A percentile compares a stretch with the other conserved stretches of the same genome.
phyloP scores from a whole-genome alignment of 1,284 basidiomycete species.

The Cryptococcus hybrid region DNA sequence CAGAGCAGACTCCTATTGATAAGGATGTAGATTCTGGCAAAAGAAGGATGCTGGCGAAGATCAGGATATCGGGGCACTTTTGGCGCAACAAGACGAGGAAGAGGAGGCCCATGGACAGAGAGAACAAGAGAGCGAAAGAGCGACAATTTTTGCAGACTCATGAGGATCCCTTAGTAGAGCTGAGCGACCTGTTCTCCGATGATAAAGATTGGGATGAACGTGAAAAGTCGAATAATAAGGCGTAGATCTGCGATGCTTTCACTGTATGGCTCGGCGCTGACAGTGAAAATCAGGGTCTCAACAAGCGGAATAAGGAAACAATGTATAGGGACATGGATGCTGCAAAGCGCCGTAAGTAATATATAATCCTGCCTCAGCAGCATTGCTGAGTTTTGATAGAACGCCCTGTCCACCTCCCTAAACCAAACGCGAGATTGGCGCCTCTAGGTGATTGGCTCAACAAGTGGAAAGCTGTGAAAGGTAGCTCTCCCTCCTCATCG shows the following conservation, averaged over 20 bases:
- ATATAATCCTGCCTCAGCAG: too few relatives aligned
- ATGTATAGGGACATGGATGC: constrained; percentile 32
- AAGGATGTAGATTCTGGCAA: constrained; percentile 1
- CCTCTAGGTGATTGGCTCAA: not conserved
- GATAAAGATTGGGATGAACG: constrained; percentile 10
- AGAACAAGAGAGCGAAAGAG: not conserved
- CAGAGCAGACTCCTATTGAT: not conserved
- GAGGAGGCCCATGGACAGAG: constrained; percentile 1
- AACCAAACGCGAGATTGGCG: constrained; percentile 9
- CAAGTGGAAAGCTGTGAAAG: too few relatives aligned
- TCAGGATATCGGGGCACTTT: not conserved
- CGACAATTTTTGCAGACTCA: too few relatives aligned
- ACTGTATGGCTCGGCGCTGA: not conserved
- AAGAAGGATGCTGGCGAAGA: not conserved
- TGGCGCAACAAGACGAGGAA: not conserved
- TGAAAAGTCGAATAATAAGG: constrained; percentile 3
- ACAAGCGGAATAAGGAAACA: constrained; percentile 25
- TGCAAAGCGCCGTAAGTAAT: constrained; percentile 20
- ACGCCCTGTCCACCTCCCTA: constrained; percentile 11
- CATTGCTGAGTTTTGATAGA: constrained; percentile 13
- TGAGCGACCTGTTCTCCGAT: constrained; percentile 8
- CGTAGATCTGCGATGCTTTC: not conserved
- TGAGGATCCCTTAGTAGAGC: too few relatives aligned
- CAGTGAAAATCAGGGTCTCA: constrained; percentile 19
- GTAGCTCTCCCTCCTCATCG: too few relatives aligned